A percentile compares a stretch with the other conserved stretches of the same genome.
phyloP scores from a whole-genome alignment of 306 rosid species.

The Rosa lucieae region DNA sequence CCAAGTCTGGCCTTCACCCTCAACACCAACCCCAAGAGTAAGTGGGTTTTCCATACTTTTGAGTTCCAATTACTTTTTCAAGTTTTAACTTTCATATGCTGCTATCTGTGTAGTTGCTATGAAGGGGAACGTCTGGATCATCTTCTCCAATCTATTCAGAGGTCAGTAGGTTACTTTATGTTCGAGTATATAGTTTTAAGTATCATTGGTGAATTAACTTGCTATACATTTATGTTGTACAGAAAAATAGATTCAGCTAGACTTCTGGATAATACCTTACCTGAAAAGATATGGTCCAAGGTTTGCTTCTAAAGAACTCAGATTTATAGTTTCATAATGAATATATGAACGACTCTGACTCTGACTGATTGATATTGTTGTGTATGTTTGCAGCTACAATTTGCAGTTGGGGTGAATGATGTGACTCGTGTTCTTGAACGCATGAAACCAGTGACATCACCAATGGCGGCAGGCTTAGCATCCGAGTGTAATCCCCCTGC shows the following conservation, averaged over 20 bases:
- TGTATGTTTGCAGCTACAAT: constrained; percentile 55
- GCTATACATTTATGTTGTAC: background rate
- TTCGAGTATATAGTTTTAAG: background rate
- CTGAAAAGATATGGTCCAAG: constrained; percentile 85
- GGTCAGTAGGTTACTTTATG: constrained; percentile 28
- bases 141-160: constrained; percentile 55
- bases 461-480: background rate
- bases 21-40: constrained; percentile 15
- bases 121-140: constrained; percentile 55
- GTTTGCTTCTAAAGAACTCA: constrained; percentile 23
- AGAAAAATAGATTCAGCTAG: constrained; percentile 59
- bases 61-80: background rate
- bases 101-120: constrained; percentile 40
- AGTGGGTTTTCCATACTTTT: background rate
- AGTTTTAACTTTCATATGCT: background rate
- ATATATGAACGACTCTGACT: background rate
- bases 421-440: constrained; percentile 81
- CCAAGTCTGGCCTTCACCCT: background rate
- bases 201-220: background rate
- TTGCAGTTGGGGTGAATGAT: constrained; percentile 80
- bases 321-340: background rate
- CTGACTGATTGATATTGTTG: background rate
- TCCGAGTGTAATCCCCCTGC: background rate
- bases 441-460: constrained; percentile 51
- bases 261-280: constrained; percentile 45